phyloP scores from a whole-genome alignment of 2,329 filamentous ascomycete genomes.

The Colletotrichum godetiae region DNA sequence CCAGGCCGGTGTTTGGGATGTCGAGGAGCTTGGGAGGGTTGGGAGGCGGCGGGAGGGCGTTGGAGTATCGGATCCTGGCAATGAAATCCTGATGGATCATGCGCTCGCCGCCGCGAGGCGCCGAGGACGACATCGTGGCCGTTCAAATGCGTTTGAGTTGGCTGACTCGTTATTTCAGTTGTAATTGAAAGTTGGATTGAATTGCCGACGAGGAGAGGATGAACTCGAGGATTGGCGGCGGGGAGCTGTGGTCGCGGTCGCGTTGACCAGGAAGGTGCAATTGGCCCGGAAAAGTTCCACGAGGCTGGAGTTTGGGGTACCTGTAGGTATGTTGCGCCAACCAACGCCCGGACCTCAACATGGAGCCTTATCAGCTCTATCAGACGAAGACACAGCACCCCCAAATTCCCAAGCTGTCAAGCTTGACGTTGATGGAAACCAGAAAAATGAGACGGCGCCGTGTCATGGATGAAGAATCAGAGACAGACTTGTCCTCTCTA shows the following conservation, averaged over 20 bases:
- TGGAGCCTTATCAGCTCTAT: slow-evolving; percentile 32
- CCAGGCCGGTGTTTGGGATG: slow-evolving; percentile 92
- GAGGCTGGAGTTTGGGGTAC: slow-evolving; percentile 32
- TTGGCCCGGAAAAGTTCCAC: slow-evolving; percentile 35
- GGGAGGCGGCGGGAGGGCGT: slow-evolving; percentile 92
- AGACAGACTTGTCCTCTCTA: slow-evolving; percentile 26
- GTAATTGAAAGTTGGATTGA: background rate
- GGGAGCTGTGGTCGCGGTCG: slow-evolving; percentile 25
- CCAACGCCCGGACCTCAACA: slow-evolving; percentile 22
- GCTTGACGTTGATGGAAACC: background rate
- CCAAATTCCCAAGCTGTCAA: background rate
- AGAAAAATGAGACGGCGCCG: background rate
- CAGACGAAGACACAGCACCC: background rate
- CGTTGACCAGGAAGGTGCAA: slow-evolving; percentile 26
- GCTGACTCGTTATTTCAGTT: background rate
- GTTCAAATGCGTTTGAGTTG: background rate
- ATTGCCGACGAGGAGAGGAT: background rate
- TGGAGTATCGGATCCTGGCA: slow-evolving; percentile 93
- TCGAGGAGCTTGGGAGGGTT: slow-evolving; percentile 97
- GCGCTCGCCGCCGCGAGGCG: slow-evolving; percentile 62
- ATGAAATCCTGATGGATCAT: slow-evolving; percentile 95
- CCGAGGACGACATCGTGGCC: slow-evolving; percentile 46
- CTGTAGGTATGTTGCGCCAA: slow-evolving; percentile 5
- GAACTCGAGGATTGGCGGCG: slow-evolving; percentile 1
- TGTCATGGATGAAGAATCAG: background rate